phyloP scores from a whole-genome alignment of 306 rosid genomes.

The Rubus idaeus region DNA sequence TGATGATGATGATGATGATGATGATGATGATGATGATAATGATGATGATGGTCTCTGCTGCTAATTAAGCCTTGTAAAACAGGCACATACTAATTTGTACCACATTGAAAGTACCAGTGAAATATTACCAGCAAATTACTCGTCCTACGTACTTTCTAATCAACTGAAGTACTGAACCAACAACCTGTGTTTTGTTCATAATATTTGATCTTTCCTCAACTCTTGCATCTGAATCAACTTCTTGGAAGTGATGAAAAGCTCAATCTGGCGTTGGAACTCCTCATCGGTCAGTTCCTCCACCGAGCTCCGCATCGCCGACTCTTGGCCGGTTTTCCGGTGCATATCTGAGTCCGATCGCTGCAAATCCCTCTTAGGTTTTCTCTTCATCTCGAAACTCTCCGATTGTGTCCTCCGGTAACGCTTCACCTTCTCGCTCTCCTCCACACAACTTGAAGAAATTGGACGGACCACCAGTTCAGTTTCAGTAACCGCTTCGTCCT shows the following conservation, averaged over 20 bases:
- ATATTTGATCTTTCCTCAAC: not conserved
- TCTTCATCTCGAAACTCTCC: constrained; percentile 33
- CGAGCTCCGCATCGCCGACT: constrained; percentile 8
- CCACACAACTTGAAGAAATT: not conserved
- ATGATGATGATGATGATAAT: constrained; percentile 1
- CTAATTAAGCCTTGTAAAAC: constrained; percentile 1
- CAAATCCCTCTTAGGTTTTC: constrained; percentile 14
- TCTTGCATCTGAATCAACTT: constrained; percentile 29
- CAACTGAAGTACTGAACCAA: too few species aligned
- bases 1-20: not conserved
- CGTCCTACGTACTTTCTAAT: not conserved
- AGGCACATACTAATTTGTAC: not conserved
- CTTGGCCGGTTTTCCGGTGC: constrained; percentile 14
- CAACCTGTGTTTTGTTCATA: not conserved
- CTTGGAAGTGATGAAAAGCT: constrained; percentile 53
- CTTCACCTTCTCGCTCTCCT: constrained; percentile 28
- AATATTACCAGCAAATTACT: constrained; percentile 11
- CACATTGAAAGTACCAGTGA: constrained; percentile 1
- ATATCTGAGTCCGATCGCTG: constrained; percentile 32
- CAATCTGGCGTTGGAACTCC: constrained; percentile 57
- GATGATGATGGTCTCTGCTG: not conserved
- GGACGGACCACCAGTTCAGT: not conserved
- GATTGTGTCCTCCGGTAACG: constrained; percentile 51
- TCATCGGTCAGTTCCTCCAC: constrained; percentile 60
- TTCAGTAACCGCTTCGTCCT: not conserved